phyloP scores from a whole-genome alignment of 1,284 basidiomycete species.

The Mycosarcoma mackinlayi region DNA sequence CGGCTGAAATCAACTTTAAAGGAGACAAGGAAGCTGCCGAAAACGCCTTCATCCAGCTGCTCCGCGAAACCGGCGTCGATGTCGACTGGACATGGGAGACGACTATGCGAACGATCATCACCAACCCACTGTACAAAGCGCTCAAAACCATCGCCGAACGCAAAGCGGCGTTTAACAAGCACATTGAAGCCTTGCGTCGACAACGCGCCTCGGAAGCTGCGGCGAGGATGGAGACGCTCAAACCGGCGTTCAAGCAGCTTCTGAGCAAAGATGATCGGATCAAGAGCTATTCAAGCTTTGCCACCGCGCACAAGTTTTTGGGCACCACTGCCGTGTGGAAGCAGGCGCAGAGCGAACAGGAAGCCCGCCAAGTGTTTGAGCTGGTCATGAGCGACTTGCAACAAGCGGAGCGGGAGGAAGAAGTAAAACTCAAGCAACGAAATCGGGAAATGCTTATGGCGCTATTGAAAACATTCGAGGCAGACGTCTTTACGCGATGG shows the following conservation, averaged over 20 bases:
- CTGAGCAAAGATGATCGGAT: slow-evolving; percentile 29
- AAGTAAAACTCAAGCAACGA: slow-evolving; percentile 40
- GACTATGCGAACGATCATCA: slow-evolving; percentile 96
- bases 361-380: slow-evolving; percentile 47
- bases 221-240: slow-evolving; percentile 44
- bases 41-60: slow-evolving; percentile 88
- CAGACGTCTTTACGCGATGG: slow-evolving; percentile 63
- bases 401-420: slow-evolving; percentile 42
- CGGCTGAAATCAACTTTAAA: slow-evolving; percentile 71
- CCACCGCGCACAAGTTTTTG: slow-evolving; percentile 52
- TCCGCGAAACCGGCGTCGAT: slow-evolving; percentile 88
- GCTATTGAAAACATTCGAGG: slow-evolving; percentile 62
- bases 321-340: slow-evolving; percentile 30
- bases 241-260: slow-evolving; percentile 44
- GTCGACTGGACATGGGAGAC: slow-evolving; percentile 97
- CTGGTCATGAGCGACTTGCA: slow-evolving; percentile 43
- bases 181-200: slow-evolving; percentile 61
- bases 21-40: slow-evolving; percentile 86
- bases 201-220: slow-evolving; percentile 50
- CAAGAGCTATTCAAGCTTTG: slow-evolving; percentile 57
- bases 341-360: slow-evolving; percentile 40
- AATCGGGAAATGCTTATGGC: slow-evolving; percentile 61
- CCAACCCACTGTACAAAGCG: slow-evolving; percentile 95
- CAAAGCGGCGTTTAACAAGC: slow-evolving; percentile 78
- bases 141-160: slow-evolving; percentile 92